Base-by-base conservation (phyloP, 1,284 basidiomycete genomes). In the Omphalotus olearius region DNA sequence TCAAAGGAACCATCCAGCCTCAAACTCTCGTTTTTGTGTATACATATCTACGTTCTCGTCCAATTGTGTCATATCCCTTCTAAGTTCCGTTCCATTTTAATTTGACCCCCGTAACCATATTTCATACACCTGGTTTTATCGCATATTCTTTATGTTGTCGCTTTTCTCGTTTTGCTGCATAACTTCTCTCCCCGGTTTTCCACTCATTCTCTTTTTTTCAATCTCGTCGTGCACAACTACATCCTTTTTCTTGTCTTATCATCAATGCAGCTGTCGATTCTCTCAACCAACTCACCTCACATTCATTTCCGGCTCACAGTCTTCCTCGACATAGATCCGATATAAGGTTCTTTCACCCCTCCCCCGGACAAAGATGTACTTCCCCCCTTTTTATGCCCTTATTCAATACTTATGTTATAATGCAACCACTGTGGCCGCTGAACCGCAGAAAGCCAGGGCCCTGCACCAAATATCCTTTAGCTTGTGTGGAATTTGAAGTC, bases 111-210 rank as follows among this genome's bases (percentile, higher is more conserved):
- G 43, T 45, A 18, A 42, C 47, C 42, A 25, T 36, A 45, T 44
- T 33, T 38, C 18, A 16, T 39, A 33, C 30, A 23, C 30, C 30
- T 33, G 30, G 30, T 33, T 33, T 33, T 45, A 18, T 43, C 43
- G 42, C 47, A 50, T 50, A 47, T 52, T 25, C 41, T 28, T 48
- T 50, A 36, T 49, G 48, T 54, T 49, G 48, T 54, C 44, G 52
- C 44, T 54, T 47, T 54, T 45, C 47, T 50, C 13, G 30, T 52
- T 46, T 54, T 54, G 52, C 48, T 54, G 52, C 52, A 54, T 54
- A 50, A 50, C 37, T 25, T 43, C 23, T 53, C 37, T 49, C 33
- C 49, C 20, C n/a, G 10, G 36, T 40, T 47, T 47, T 42, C 46
- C 52, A 39, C 14, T 47, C 43, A 49, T 30, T 40, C 40, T 30